Conservation (phyloP, 148 eudicot species). For the Nepenthes mirabilis region DNA sequence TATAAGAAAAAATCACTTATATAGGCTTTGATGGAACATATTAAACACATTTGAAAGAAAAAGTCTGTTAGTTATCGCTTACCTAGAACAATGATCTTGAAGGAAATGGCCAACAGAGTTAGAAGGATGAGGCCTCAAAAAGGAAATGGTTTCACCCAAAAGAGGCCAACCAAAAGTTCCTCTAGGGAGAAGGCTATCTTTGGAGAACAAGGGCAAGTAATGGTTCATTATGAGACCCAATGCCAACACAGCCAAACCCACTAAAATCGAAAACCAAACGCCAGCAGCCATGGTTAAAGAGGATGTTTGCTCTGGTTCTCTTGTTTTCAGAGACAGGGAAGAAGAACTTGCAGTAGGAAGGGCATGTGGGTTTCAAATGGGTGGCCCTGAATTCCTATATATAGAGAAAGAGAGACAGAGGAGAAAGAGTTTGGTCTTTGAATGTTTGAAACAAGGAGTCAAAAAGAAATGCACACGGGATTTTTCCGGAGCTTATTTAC, state of each 20-base stretch:
- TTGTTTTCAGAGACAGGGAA: not conserved
- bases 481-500: no score
- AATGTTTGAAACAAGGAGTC: no score
- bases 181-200: conserved; percentile 24
- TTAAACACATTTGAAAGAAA: not conserved
- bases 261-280: not conserved
- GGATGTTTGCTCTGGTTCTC: not conserved
- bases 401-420: conserved; percentile 1
- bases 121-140: conserved; percentile 55
- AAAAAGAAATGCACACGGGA: no score
- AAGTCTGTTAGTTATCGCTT: not conserved
- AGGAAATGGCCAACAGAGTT: conserved; percentile 37
- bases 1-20: no score
- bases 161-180: conserved; percentile 62
- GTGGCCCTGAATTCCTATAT: conserved; percentile 1
- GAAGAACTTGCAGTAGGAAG: not conserved
- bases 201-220: conserved; percentile 34
- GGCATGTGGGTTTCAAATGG: not conserved
- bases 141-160: conserved; percentile 48
- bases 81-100: conserved; percentile 53
- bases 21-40: no score
- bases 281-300: not conserved
- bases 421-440: no score
- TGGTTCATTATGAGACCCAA: conserved; percentile 32
- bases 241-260: conserved; percentile 11